phyloP scores from a whole-genome alignment of 1,284 basidiomycete genomes.

The Jaminaea rosea region DNA sequence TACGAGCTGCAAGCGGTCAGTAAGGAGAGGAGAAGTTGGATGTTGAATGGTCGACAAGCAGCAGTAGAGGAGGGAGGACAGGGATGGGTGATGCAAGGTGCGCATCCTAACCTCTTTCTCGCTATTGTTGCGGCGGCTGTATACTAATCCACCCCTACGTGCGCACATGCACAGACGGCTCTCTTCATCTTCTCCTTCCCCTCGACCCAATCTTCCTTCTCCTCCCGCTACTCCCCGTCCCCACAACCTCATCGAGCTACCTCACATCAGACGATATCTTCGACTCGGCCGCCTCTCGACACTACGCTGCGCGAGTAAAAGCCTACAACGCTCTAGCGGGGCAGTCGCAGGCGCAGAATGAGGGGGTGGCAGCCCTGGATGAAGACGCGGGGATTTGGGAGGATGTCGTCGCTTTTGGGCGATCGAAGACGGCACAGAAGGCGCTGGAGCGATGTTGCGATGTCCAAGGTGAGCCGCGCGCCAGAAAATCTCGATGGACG shows the following conservation, averaged over 20 bases:
- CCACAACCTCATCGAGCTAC: background rate
- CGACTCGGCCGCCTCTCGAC: background rate
- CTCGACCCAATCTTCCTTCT: background rate
- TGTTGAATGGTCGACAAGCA: background rate
- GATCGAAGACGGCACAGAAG: too few relatives aligned
- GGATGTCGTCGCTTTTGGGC: too few relatives aligned
- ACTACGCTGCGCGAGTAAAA: too few relatives aligned
- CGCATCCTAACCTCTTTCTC: background rate
- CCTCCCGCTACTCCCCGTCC: background rate
- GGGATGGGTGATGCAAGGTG: background rate
- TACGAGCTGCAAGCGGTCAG: background rate
- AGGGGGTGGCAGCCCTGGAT: too few relatives aligned
- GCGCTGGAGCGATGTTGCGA: too few relatives aligned
- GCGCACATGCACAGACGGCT: background rate
- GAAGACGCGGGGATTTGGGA: too few relatives aligned
- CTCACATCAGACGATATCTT: background rate
- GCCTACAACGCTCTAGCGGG: too few relatives aligned
- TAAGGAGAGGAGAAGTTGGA: background rate
- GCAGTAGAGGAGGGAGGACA: background rate
- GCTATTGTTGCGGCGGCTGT: too few relatives aligned
- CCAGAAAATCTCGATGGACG: too few relatives aligned
- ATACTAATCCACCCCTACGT: background rate
- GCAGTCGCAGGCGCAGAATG: too few relatives aligned
- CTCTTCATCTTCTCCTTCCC: background rate
- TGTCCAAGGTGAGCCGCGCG: too few relatives aligned